Conservation (phyloP, 768 basidiomycete species). For the Tricholoma furcatifolium region DNA sequence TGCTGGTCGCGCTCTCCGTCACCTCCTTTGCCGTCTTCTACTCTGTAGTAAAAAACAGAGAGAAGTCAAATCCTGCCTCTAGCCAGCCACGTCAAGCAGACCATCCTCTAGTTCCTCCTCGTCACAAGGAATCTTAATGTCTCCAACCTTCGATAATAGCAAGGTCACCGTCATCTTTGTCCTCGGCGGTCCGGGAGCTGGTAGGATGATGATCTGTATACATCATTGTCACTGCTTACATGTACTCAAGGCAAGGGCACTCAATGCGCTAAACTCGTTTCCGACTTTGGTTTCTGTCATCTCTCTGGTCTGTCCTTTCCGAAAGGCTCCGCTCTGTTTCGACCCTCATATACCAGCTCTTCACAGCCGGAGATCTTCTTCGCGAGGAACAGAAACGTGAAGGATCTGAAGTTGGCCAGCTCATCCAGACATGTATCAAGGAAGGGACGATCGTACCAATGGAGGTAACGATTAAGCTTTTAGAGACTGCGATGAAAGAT, state of each 20-base stretch:
- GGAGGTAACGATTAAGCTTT: slow-evolving; percentile 94
- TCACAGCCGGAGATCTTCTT: too few relatives aligned
- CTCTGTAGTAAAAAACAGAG: slow-evolving; percentile 53
- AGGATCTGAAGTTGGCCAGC: slow-evolving; percentile 75
- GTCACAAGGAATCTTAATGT: slow-evolving; percentile 37
- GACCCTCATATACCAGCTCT: slow-evolving; percentile 9
- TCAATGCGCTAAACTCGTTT: slow-evolving; percentile 75
- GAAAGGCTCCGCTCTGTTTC: not conserved
- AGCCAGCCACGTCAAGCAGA: slow-evolving; percentile 58
- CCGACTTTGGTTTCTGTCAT: slow-evolving; percentile 87
- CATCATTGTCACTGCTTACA: slow-evolving; percentile 4
- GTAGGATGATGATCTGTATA: slow-evolving; percentile 34
- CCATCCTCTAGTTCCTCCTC: slow-evolving; percentile 65
- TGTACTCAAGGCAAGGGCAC: slow-evolving; percentile 85
- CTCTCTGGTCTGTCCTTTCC: too few relatives aligned
- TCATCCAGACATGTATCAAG: slow-evolving; percentile 86
- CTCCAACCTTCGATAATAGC: slow-evolving; percentile 60
- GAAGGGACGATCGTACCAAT: slow-evolving; percentile 97
- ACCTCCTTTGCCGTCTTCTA: slow-evolving; percentile 60
- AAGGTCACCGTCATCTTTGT: slow-evolving; percentile 92
- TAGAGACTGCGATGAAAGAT: too few relatives aligned
- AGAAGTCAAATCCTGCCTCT: slow-evolving; percentile 58
- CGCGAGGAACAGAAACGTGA: slow-evolving; percentile 88
- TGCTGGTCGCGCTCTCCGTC: slow-evolving; percentile 55
- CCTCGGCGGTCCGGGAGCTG: slow-evolving; percentile 98